These are phyloP conservation scores for Cryptomeria japonica DNA, from an alignment of 75 land plant species.

Conservation along the genomic window DNA sequence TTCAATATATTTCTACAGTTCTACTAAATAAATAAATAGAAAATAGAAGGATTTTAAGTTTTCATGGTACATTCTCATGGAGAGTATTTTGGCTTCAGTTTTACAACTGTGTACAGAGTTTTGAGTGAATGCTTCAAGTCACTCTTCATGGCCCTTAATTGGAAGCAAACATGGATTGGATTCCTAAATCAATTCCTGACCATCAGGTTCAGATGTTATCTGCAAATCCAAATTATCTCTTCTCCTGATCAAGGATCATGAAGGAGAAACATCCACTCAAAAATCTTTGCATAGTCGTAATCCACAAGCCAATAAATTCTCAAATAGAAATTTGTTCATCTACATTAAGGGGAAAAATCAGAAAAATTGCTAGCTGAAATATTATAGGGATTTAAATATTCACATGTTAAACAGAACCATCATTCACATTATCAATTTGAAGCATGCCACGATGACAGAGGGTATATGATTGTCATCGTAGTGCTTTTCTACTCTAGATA, in stretches of 20 bases:
- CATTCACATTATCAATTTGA: neutral
- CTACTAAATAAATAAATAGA: neutral
- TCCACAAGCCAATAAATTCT: neutral
- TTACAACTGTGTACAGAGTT: neutral
- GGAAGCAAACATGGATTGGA: too few relatives aligned
- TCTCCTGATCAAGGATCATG: neutral
- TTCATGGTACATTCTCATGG: neutral
- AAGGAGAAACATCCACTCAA: neutral
- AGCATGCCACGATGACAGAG: constrained; percentile 11
- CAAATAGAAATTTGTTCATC: neutral
- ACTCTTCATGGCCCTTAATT: neutral
- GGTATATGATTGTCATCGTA: neutral
- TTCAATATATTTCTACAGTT: neutral
- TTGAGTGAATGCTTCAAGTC: neutral
- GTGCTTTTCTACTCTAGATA: too few relatives aligned
- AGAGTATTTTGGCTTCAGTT: neutral
- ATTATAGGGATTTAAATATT: neutral
- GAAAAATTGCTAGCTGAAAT: neutral
- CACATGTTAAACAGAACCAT: neutral
- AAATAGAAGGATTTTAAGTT: neutral
- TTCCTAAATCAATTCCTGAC: too few relatives aligned
- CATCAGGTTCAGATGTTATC: too few relatives aligned
- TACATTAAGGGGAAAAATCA: neutral
- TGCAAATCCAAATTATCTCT: too few relatives aligned
- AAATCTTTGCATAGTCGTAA: neutral